phyloP scores from a whole-genome alignment of 164 flowering plant species.

The Tetrastigma voinierianum region DNA sequence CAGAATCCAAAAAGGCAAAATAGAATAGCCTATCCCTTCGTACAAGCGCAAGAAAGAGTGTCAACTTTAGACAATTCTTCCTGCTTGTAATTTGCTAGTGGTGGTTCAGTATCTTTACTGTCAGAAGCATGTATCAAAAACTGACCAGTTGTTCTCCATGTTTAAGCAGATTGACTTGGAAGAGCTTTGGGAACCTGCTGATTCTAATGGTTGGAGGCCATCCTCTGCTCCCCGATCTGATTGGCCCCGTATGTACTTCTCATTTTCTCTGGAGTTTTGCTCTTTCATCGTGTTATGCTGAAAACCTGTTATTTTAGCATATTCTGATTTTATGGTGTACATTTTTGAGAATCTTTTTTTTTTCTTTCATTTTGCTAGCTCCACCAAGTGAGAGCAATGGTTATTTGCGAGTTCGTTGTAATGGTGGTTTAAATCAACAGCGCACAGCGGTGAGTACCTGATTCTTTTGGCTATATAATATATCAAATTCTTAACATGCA shows the following conservation, averaged over 20 bases:
- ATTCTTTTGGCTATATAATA: not conserved
- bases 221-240: conserved; percentile 89
- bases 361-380: conserved; percentile 40
- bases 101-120: too few relatives aligned
- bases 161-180: conserved; percentile 47
- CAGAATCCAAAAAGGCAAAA: too few relatives aligned
- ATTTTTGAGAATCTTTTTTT: not conserved
- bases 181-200: conserved; percentile 72
- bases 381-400: conserved; percentile 84
- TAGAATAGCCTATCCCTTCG: too few relatives aligned
- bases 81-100: too few relatives aligned
- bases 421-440: conserved; percentile 98
- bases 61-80: too few relatives aligned
- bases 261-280: not conserved
- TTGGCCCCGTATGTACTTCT: conserved; percentile 74
- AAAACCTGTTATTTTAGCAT: not conserved
- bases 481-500: not conserved
- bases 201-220: conserved; percentile 88
- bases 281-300: not conserved
- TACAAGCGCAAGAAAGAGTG: too few relatives aligned
- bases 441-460: conserved; percentile 83
- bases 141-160: too few relatives aligned
- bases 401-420: conserved; percentile 88
- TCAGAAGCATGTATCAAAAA: too few relatives aligned
- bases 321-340: not conserved